These are phyloP conservation scores for Erythrobasidium hasegawianum DNA, from an alignment of 1,284 basidiomycete species.

Conservation along the genomic window DNA sequence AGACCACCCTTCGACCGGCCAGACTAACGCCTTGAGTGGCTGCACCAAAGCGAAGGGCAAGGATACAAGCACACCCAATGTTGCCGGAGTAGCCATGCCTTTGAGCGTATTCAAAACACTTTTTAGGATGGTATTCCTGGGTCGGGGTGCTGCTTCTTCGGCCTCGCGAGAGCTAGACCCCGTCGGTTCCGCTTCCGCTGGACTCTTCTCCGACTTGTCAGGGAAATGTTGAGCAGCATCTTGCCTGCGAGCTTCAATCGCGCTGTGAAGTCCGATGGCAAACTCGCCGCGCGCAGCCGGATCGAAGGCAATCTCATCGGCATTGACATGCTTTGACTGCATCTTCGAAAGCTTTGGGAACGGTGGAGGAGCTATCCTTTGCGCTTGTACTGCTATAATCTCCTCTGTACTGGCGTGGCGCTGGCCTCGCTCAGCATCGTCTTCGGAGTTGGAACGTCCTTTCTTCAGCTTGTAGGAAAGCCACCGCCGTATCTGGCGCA, in stretches of 20 bases:
- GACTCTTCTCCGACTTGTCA: too few relatives aligned
- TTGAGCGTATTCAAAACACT: conserved; percentile 1
- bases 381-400: not conserved
- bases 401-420: not conserved
- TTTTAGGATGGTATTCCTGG: not conserved
- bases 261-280: too few relatives aligned
- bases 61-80: conserved; percentile 26
- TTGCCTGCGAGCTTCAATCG: too few relatives aligned
- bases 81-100: conserved; percentile 14
- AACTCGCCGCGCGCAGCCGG: too few relatives aligned
- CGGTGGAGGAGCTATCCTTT: not conserved
- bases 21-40: conserved; percentile 31
- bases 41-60: conserved; percentile 20
- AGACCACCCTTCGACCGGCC: conserved; percentile 23
- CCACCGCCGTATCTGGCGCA: conserved; percentile 3
- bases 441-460: not conserved
- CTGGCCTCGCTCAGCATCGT: not conserved
- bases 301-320: conserved; percentile 5
- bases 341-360: conserved; percentile 15
- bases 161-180: too few relatives aligned
- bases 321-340: conserved; percentile 22
- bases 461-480: not conserved
- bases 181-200: too few relatives aligned
- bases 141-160: not conserved
- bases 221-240: too few relatives aligned